Percentiles rank a stretch among this genome's conserved stretches.
Conservation (phyloP, 2,329 filamentous ascomycete genomes). For the Fusarium euwallaceae region DNA sequence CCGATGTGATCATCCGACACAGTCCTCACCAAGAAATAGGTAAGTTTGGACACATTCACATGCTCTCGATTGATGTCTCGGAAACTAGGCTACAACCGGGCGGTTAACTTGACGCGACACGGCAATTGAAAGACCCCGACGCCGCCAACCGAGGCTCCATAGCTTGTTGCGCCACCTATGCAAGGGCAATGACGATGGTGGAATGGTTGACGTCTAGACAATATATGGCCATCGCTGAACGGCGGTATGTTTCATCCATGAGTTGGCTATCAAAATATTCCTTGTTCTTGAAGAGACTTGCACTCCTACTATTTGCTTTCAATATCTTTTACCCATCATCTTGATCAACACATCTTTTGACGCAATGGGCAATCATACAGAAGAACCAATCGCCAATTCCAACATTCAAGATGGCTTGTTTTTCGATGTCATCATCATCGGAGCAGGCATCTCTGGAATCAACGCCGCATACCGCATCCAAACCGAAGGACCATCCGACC, state of each 20-base stretch:
- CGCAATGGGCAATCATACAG: conserved; percentile 17
- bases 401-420: background rate
- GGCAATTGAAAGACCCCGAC: background rate
- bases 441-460: conserved; percentile 81
- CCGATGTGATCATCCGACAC: background rate
- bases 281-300: background rate
- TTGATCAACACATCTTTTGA: background rate
- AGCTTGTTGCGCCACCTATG: background rate
- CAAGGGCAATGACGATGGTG: background rate
- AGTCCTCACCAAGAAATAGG: background rate
- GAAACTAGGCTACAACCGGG: conserved; percentile 28
- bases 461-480: conserved; percentile 81
- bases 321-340: background rate
- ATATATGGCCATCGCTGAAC: background rate
- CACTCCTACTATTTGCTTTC: background rate
- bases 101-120: conserved; percentile 4
- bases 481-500: conserved; percentile 60
- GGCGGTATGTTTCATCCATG: background rate
- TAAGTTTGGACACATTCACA: background rate
- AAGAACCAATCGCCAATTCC: conserved; percentile 1
- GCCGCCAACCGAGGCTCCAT: conserved; percentile 1
- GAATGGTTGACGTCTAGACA: background rate
- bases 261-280: background rate
- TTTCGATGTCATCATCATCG: conserved; percentile 73
- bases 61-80: conserved; percentile 3